These are phyloP conservation scores for Paraphaeosphaeria sporulosa DNA, from an alignment of 2,329 filamentous ascomycete genomes.

Conservation along the genomic window DNA sequence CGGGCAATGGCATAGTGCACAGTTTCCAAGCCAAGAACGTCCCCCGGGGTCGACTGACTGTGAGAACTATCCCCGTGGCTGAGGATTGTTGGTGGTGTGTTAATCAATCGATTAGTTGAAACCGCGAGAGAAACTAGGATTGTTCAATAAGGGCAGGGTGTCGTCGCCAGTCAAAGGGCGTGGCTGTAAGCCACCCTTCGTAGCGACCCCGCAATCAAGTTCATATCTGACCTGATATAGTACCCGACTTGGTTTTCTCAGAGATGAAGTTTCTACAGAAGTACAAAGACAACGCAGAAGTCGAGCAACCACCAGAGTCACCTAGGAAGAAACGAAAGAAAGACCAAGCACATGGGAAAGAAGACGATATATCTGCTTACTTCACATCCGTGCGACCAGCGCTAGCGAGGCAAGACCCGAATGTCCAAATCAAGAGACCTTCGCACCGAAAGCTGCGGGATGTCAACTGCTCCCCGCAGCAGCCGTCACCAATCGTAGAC, in stretches of 20 bases:
- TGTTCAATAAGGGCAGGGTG: slow-evolving; percentile 59
- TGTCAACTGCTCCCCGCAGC: slow-evolving; percentile 17
- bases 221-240: slow-evolving; percentile 43
- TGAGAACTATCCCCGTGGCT: slow-evolving; percentile 35
- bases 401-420: slow-evolving; percentile 33
- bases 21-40: slow-evolving; percentile 57
- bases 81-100: slow-evolving; percentile 18
- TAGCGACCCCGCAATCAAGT: slow-evolving; percentile 17
- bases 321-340: slow-evolving; percentile 43
- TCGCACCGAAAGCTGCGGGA: slow-evolving; percentile 11
- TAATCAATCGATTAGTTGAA: slow-evolving; percentile 52
- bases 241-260: slow-evolving; percentile 61
- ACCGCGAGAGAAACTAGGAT: slow-evolving; percentile 50
- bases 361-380: slow-evolving; percentile 56
- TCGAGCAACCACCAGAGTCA: slow-evolving; percentile 29
- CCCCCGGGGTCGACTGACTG: slow-evolving; percentile 55
- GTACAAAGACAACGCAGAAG: slow-evolving; percentile 36
- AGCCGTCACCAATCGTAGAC: slow-evolving; percentile 23
- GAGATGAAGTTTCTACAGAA: slow-evolving; percentile 59
- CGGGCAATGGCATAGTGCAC: slow-evolving; percentile 48
- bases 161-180: slow-evolving; percentile 54
- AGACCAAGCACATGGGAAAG: slow-evolving; percentile 38
- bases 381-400: slow-evolving; percentile 46
- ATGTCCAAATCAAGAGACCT: slow-evolving; percentile 25
- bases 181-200: slow-evolving; percentile 48